Conservation (phyloP, 495 filamentous ascomycete species). For the Penicillium antarcticum region DNA sequence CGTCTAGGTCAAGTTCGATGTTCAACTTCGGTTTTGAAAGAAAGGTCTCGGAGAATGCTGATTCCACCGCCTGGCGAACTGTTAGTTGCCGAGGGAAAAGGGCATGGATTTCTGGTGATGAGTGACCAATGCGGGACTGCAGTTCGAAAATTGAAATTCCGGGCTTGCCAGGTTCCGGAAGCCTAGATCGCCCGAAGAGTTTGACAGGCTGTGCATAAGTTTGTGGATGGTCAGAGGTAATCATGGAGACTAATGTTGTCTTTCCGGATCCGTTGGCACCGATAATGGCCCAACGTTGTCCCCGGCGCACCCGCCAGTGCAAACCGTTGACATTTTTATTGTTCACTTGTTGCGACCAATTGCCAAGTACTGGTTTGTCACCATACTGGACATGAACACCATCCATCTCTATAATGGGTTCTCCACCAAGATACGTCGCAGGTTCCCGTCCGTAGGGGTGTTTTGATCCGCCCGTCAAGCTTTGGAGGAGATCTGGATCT, state of each 20-base stretch:
- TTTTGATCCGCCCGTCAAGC: conserved; percentile 15
- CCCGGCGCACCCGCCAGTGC: conserved; percentile 77
- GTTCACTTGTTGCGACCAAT: conserved; percentile 63
- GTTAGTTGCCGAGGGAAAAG: conserved; percentile 83
- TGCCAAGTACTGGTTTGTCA: conserved; percentile 69
- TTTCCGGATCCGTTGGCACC: conserved; percentile 83
- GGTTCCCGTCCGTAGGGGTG: not conserved
- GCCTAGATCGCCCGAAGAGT: conserved; percentile 76
- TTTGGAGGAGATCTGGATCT: conserved; percentile 28
- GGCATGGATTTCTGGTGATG: conserved; percentile 87
- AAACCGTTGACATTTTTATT: conserved; percentile 54
- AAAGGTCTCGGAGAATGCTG: conserved; percentile 88
- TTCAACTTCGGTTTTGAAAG: conserved; percentile 62
- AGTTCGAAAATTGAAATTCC: conserved; percentile 91
- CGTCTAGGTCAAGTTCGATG: conserved; percentile 46
- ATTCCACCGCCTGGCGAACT: conserved; percentile 71
- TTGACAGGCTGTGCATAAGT: conserved; percentile 84
- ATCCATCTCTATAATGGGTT: conserved; percentile 80
- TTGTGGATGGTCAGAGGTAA: conserved; percentile 94
- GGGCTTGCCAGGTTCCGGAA: conserved; percentile 66
- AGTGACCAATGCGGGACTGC: conserved; percentile 84
- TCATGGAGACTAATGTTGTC: conserved; percentile 86
- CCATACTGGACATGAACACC: conserved; percentile 78
- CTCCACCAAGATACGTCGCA: conserved; percentile 29
- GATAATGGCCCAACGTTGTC: conserved; percentile 87